A percentile compares a stretch with the other conserved stretches of the same genome.
Conservation (phyloP, 2,329 filamentous ascomycete genomes). For the Exserohilum turcica region DNA sequence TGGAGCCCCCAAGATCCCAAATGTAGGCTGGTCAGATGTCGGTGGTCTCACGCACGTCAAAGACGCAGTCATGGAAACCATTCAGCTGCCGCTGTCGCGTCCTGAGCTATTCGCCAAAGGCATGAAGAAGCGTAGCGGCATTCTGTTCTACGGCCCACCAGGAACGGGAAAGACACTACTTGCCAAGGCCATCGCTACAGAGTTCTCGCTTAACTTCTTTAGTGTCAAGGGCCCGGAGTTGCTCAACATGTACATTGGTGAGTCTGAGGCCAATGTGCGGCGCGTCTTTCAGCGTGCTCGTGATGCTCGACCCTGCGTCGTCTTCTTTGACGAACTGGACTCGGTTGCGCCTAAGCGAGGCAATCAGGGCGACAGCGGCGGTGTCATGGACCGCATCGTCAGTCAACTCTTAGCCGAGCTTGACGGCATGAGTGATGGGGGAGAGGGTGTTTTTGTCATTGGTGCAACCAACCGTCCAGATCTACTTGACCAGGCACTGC, state of each 20-base stretch:
- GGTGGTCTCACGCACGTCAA: slow-evolving; percentile 93
- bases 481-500: slow-evolving; percentile 84
- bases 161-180: slow-evolving; percentile 92
- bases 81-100: slow-evolving; percentile 86
- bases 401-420: slow-evolving; percentile 92
- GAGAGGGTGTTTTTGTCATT: slow-evolving; percentile 89
- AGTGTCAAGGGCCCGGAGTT: slow-evolving; percentile 89
- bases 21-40: slow-evolving; percentile 95
- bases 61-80: slow-evolving; percentile 95
- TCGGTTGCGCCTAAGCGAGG: slow-evolving; percentile 95
- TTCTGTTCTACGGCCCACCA: slow-evolving; percentile 88
- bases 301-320: slow-evolving; percentile 84
- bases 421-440: slow-evolving; percentile 95
- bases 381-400: slow-evolving; percentile 98
- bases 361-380: slow-evolving; percentile 95
- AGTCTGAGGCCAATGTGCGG: slow-evolving; percentile 89
- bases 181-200: slow-evolving; percentile 90
- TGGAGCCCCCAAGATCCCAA: slow-evolving; percentile 95
- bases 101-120: slow-evolving; percentile 95
- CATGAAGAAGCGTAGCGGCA: slow-evolving; percentile 96
- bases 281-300: slow-evolving; percentile 86
- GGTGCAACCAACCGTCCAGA: slow-evolving; percentile 95
- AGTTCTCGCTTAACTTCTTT: slow-evolving; percentile 94
- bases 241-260: slow-evolving; percentile 95
- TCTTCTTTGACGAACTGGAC: slow-evolving; percentile 93